Percentiles rank a stretch among this genome's conserved stretches.
phyloP scores from a whole-genome alignment of 1,284 basidiomycete species.

The Grifola frondosa region DNA sequence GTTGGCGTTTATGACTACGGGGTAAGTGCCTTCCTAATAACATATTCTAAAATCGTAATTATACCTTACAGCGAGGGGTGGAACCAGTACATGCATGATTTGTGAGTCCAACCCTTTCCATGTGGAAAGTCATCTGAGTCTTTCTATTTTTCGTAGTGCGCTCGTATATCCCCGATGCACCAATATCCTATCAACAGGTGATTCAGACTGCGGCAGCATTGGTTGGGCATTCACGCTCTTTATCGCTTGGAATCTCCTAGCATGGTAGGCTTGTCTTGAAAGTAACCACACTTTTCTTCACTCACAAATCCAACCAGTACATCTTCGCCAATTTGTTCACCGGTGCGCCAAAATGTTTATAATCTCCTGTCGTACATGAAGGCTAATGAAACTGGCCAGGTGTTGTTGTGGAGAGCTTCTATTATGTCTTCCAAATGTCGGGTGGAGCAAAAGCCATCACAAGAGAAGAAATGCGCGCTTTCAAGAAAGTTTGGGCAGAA shows the following conservation, averaged over 20 bases:
- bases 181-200: constrained; percentile 49
- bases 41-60: background rate
- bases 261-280: constrained; percentile 64
- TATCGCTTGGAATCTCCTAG: constrained; percentile 97
- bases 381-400: constrained; percentile 38
- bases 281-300: constrained; percentile 1
- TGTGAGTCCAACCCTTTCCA: constrained; percentile 46
- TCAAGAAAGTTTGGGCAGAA: constrained; percentile 93
- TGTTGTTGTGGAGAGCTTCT: constrained; percentile 97
- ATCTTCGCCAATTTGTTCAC: constrained; percentile 96
- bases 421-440: constrained; percentile 90
- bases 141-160: constrained; percentile 47
- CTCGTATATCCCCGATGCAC: constrained; percentile 85
- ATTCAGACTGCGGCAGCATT: constrained; percentile 89
- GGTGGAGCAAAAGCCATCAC: constrained; percentile 84
- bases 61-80: constrained; percentile 75
- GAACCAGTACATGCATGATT: constrained; percentile 97
- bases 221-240: constrained; percentile 88
- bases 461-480: constrained; percentile 87
- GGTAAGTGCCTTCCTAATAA: constrained; percentile 42
- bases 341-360: no score
- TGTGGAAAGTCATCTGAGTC: constrained; percentile 4
- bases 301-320: constrained; percentile 52
- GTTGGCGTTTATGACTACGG: constrained; percentile 77
- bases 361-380: background rate